A percentile compares a stretch with the other conserved stretches of the same genome.
Evolutionary conservation across 306 rosid genomes (phyloP).

Genomic region (Hippophae gyantsensis): DNA sequence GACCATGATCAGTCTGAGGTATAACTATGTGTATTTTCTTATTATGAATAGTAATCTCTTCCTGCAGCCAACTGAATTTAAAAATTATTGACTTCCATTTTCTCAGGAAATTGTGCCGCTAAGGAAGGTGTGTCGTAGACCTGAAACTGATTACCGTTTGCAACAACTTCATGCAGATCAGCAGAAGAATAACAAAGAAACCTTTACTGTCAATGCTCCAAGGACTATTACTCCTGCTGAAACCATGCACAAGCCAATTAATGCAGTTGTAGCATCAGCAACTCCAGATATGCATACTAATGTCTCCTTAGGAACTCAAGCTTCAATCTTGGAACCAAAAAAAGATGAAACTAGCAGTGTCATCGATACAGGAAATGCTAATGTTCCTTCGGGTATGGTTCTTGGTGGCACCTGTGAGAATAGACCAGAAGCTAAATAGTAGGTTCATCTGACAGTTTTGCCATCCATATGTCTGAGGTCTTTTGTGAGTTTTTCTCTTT

Average conservation of each 20-base stretch:
- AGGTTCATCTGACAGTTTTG: conserved; percentile 18
- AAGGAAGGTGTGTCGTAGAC: conserved; percentile 90
- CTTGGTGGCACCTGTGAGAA: conserved; percentile 16
- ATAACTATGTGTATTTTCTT: conserved; percentile 16
- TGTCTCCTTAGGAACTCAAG: conserved; percentile 23
- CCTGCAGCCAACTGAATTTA: neutral
- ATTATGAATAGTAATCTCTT: conserved; percentile 1
- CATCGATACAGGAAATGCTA: conserved; percentile 32
- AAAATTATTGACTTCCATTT: conserved; percentile 3
- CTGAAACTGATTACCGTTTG: conserved; percentile 82
- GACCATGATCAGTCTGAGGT: conserved; percentile 98
- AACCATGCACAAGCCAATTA: conserved; percentile 46
- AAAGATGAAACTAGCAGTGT: conserved; percentile 30
- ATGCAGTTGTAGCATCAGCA: conserved; percentile 17
- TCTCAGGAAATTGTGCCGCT: conserved; percentile 89
- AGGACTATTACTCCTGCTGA: conserved; percentile 33
- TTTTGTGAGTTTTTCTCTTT: neutral
- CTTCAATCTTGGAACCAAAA: conserved; percentile 32
- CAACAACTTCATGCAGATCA: conserved; percentile 86
- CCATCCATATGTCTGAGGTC: neutral
- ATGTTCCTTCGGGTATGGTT: conserved; percentile 15
- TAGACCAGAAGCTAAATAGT: conserved; percentile 20
- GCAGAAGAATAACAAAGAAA: conserved; percentile 37
- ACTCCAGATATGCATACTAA: conserved; percentile 26
- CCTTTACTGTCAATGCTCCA: conserved; percentile 20